phyloP scores from a whole-genome alignment of 192 early-diverging fungal genomes.

The Rhizophagus clarus region DNA sequence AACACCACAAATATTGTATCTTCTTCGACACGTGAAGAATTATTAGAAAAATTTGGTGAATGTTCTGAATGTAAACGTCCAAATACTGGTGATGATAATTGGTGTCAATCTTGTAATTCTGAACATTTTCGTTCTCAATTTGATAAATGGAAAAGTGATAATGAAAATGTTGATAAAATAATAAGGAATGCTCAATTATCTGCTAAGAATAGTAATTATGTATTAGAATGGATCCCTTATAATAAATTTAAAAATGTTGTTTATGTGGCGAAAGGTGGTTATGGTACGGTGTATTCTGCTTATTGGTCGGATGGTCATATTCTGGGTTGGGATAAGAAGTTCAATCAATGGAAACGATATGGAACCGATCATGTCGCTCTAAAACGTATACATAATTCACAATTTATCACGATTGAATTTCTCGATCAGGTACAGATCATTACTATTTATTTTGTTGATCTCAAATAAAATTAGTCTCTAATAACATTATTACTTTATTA shows the following conservation, averaged over 20 bases:
- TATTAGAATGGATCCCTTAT: slow-evolving; percentile 26
- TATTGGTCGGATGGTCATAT: slow-evolving; percentile 7
- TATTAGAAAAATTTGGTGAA: neutral
- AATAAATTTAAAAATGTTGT: slow-evolving; percentile 6
- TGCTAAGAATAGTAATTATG: neutral
- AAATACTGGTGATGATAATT: neutral
- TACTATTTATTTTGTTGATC: neutral
- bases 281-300: slow-evolving; percentile 15
- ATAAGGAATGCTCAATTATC: slow-evolving; percentile 1
- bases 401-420: neutral
- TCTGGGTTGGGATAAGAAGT: neutral
- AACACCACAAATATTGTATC: neutral
- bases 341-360: neutral
- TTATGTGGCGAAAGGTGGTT: slow-evolving; percentile 1
- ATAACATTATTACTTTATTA: too few species aligned
- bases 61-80: neutral
- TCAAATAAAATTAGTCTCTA: too few species aligned
- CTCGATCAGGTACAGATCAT: neutral
- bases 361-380: neutral
- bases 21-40: neutral
- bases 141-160: slow-evolving; percentile 7
- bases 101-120: slow-evolving; percentile 15
- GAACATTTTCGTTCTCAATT: neutral
- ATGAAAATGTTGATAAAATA: neutral
- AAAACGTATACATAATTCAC: slow-evolving; percentile 18